These are phyloP conservation scores for Chrysosporium queenslandicum DNA, from an alignment of 2,329 filamentous ascomycete genomes.

Conservation along the genomic window DNA sequence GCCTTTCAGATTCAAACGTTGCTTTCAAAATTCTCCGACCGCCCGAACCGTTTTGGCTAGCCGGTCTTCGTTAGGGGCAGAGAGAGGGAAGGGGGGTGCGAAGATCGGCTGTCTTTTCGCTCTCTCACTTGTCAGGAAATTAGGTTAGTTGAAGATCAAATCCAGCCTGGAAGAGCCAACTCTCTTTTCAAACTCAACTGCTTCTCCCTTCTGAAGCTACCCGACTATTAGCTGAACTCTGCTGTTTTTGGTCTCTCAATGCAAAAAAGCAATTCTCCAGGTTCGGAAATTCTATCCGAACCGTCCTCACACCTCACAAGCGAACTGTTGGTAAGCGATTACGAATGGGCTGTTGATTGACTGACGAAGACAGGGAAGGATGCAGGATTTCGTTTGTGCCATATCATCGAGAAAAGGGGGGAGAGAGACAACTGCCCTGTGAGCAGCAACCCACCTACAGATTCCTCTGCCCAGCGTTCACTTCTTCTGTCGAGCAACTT, in stretches of 20 bases:
- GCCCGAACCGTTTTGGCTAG: no score
- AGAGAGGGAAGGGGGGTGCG: no score
- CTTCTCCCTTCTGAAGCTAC: no score
- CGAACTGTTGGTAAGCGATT: slow-evolving; percentile 8
- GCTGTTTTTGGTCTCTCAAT: not conserved
- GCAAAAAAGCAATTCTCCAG: not conserved
- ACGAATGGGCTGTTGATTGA: slow-evolving; percentile 1
- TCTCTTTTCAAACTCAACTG: no score
- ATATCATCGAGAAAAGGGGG: not conserved
- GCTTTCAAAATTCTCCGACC: no score
- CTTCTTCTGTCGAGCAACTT: not conserved
- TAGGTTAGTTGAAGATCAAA: not conserved
- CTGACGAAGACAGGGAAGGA: not conserved
- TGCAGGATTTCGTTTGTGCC: slow-evolving; percentile 1
- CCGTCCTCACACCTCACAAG: not conserved
- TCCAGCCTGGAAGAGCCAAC: not conserved
- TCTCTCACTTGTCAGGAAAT: no score
- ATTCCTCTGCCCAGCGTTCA: no score
- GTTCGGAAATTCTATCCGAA: slow-evolving; percentile 7
- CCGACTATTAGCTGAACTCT: no score
- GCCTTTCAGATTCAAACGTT: no score
- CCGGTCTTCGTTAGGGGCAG: no score
- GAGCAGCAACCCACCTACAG: not conserved
- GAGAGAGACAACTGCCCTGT: not conserved
- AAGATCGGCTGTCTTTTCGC: no score